Base-by-base conservation (phyloP, 1,284 basidiomycete species). In the Porphyrellus sp. region DNA sequence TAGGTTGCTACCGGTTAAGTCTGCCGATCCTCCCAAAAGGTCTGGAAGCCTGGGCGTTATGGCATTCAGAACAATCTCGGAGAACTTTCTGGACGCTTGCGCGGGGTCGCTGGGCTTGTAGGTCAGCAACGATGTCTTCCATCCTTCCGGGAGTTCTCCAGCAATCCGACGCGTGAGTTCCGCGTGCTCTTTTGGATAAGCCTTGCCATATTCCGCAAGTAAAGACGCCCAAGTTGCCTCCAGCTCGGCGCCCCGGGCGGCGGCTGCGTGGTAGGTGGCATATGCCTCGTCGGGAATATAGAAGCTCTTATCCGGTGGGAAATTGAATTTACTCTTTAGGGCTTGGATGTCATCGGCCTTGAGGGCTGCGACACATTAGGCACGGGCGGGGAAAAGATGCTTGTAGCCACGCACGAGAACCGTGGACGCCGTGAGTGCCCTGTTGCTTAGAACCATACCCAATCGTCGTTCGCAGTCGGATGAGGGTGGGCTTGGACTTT, bases 381-480 rank as follows among this genome's bases (percentile, higher is more conserved):
- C 33, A 12, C n/a, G 20, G 30, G n/a, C 27, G 12, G n/a, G 16
- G 28, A 11, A 20, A 46, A 24, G 5, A 37, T 16, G 18, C 21
- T 44, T 20, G n/a, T 27, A 35, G 21, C 38, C 35, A 69, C 88
- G 65, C 64, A 91, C 89, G 91, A 68, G 89, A 67, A 63, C 95
- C 95, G 74, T 98, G 94, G 58, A 97, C 91, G 62, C 91, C 90
- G 65, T 96, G 93, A 18, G 90, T 91, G 61, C 94, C 94, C 74
- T 93, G 88, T 68, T 85, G 82, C 77, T 91, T 89, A 43, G 94
- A 97, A 56, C 95, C 94, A 70, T 82, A 98, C 50, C 94, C 94
- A 61, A 98, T 98, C 56, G 89, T 96, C 56, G 95, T 98, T 69
- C 80, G 85, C 54, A 96, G 75, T 60, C 83, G 80, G 72, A 97